Base-by-base conservation (phyloP, 768 basidiomycete genomes). In the Leccinum sublutescens region DNA sequence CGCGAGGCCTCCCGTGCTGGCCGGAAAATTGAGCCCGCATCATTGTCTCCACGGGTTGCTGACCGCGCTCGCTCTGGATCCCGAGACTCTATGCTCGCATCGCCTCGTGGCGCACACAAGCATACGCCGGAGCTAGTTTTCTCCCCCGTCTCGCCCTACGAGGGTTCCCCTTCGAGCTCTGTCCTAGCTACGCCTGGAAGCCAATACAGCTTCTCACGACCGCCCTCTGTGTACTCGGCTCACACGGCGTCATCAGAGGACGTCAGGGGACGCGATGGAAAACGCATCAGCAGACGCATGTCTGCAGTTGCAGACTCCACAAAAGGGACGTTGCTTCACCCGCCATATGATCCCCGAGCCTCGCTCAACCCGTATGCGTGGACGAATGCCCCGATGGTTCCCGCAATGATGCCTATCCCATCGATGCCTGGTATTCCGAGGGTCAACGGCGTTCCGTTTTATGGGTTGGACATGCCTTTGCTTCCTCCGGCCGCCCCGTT, bases 401-500 rank as follows among this genome's bases (percentile, higher is more conserved):
- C 61, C 54, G 47, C 66, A 56, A 68, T 78, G 19, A 68, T 78
- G 19, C 77, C 78, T 7, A 70, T 81, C 11, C 78, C 72, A 2
- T 62, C 66, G 25, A 68, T 81, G 57, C 76, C 77, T 17, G 51
- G 71, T 33, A 60, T 72, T 50, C 69, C 75, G 6, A 54, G 59
- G 60, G 68, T 73, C 63, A 68, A 71, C 51, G 70, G 75, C 50
- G 71, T 82, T 53, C 78, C 80, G 9, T 75, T 80, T 43, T 79
- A 77, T 57, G 73, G 79, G 55, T 75, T 84, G 73, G 85, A 89
- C 62, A 82, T 83, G 80, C 86, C 88, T 7, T 75, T 91, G 10
- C 78, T 91, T 31, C 89, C 89, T 10, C 89, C 89, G 5, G 79
- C 84, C 1, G 82, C 89, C 23, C 87, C 89, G 12, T 91, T 90